Base-by-base conservation (phyloP, 2,329 filamentous ascomycete genomes). In the Venturia aucupariae region DNA sequence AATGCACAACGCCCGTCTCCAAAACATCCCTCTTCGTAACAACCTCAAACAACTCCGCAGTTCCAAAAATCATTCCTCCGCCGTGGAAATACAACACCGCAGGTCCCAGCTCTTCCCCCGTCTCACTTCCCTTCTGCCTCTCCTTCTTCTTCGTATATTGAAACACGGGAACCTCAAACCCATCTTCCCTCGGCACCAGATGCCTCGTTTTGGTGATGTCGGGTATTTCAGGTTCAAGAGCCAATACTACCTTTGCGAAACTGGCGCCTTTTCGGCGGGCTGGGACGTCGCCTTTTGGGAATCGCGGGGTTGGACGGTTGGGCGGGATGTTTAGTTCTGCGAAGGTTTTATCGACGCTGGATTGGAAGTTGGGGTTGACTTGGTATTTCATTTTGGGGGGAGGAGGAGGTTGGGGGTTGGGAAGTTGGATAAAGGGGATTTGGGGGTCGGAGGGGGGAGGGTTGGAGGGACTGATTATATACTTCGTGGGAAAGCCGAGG, bases 11-110 rank as follows among this genome's bases (percentile, higher is more conserved):
- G 2, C 72, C 70, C 1, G 72, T 70, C 0, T 66, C 61, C 5
- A 62, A 48, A 1, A 72, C 73, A n/a, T 71, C 68, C 15, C 51
- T 48, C 3, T 72, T 67, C 22, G 77, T 67, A 1, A n/a, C n/a
- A n/a, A n/a, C n/a, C n/a, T n/a, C n/a, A n/a, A n/a, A n/a, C n/a
- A n/a, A 68, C 0, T 71, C 69, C 27, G 73, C 70, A 42, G 64
- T 69, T 3, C 75, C 69, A 1, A 68, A 63, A 27, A 80, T 70
- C 59, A 75, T 73, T 17, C 77, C 78, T n/a, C 78, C 78, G 38
- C 77, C 77, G 63, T 81, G 78, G 27, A 73, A 66, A 64, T 77
- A 73, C 22, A 55, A 44, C 15, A 54, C 42, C 22, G 44, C 44
- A 4, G 4, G 4, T 13, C 2, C 13, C 42, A 15, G 19, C 42